Evolutionary conservation across 176 grass and related monocot species (phyloP), one percentile per base, ranked within the genome.

Genomic region (Carex myosuroides): DNA sequence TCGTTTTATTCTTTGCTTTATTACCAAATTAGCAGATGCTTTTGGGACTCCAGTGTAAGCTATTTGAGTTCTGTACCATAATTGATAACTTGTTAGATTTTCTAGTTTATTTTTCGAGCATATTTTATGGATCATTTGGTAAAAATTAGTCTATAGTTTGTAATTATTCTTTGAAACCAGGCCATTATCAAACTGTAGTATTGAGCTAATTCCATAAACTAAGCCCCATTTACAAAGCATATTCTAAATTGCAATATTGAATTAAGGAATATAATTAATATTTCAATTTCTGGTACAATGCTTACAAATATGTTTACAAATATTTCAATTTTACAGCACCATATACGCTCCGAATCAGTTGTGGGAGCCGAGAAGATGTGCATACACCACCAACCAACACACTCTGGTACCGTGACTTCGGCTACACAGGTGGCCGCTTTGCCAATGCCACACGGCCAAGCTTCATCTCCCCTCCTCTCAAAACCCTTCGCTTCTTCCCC

Each of bases 341-440:
- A 32, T 99, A 89, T 87, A 87, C 85, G 1, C 87, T 99, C 50
- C 93, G 96, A 10, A 92, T 99, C 87, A 99, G 96, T 90, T 99
- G 96, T n/a, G 96, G 96, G 69, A 95, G 91, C 82, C 89, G 92
- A 4, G 88, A 95, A 0, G 91, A 99, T 88, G 60, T 94, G 14
- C 93, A n/a, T 22, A 95, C 93, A 6, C 83, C 86, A 11, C 96
- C 96, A 56, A 89, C 93, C 29, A 92, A 95, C 81, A 90, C 96
- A 64, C 82, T 94, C 84, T 95, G 93, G 96, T 95, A 99, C 87
- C 91, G 91, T 59, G 96, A 99, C 59, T 99, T 95, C 22, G 96
- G 96, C 60, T 99, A 99, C 85, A 95, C 86, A 0, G 93, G 96
- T 12, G 96, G 96, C 32, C 91, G 88, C 24, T 92, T 95, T 83